Base-by-base conservation (phyloP, 768 basidiomycete species). In the Mycena alexandri region DNA sequence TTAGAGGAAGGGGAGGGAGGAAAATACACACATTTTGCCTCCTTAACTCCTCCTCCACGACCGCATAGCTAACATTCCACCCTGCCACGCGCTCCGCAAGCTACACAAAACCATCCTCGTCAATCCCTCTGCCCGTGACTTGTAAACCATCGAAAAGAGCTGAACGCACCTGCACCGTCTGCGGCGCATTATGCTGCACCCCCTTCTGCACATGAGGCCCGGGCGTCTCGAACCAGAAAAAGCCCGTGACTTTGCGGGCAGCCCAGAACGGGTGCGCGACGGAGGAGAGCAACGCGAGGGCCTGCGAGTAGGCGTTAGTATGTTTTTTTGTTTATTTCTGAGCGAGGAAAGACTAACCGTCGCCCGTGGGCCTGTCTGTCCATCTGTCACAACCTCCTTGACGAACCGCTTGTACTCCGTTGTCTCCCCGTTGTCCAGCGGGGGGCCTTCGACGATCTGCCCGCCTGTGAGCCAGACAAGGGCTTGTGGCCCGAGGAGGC, bases 311-410 rank as follows among this genome's bases (percentile, higher is more conserved):
- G n/a, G 42, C 22, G 57, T 59, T 13, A 47, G 44, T 13, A 29
- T 29, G 29, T 29, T 29, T 29, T 29, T 29, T 6, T 3, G 29
- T n/a, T n/a, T 29, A 29, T 29, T 29, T 29, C 29, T 3, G 21
- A 59, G n/a, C 7, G 44, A 41, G 33, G 12, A 25, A 44, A 34
- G 22, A 36, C 53, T 50, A 24, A 95, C 85, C 19, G 95, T 96
- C 60, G 94, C 95, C 21, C 98, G 87, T 34, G 98, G 98, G 0
- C 94, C 93, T 16, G 95, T 98, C 76, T 92, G 90, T 8, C 95
- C 94, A 72, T 99, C 97, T 1, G 96, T 98, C 62, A 99, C 92
- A 38, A 95, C 93, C 79, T 98, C 96, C 82, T 96, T 96, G 70
- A 98, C 87, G 77, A 97, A 99, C 22, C 96, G 89, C 73, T 90